These are phyloP conservation scores for Ogataea polymorpha DNA, from an alignment of 805 yeast species.

Conservation along the genomic window DNA sequence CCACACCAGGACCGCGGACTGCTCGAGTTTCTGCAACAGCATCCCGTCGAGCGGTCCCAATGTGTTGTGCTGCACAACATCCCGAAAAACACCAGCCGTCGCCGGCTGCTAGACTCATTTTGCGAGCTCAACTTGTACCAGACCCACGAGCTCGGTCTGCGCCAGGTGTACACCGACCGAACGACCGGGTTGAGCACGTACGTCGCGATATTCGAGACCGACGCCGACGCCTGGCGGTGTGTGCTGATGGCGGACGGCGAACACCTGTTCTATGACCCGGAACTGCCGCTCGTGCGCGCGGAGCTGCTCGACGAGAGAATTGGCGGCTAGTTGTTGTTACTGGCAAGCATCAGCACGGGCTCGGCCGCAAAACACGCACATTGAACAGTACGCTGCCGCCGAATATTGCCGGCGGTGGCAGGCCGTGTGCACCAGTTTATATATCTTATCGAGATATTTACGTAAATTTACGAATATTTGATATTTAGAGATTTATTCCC, in stretches of 20 bases:
- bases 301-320: constrained; percentile 28
- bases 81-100: constrained; percentile 42
- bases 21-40: background rate
- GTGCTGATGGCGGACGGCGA: constrained; percentile 51
- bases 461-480: no score
- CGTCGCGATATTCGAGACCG: constrained; percentile 44
- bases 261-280: constrained; percentile 27
- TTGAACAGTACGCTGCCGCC: no score
- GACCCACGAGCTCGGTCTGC: constrained; percentile 17
- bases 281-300: constrained; percentile 31
- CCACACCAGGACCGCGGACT: background rate
- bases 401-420: no score
- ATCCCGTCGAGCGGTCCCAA: constrained; percentile 25
- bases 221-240: constrained; percentile 47
- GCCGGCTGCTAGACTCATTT: constrained; percentile 35
- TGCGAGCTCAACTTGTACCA: constrained; percentile 50
- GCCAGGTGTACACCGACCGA: constrained; percentile 12
- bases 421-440: no score
- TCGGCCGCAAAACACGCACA: no score
- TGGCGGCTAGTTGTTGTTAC: background rate
- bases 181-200: constrained; percentile 23
- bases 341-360: no score
- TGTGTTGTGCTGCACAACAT: constrained; percentile 44
- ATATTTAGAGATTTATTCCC: no score
- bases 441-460: background rate